Evolutionary conservation across 208 protist genomes (phyloP).

Genomic region (Naegleria lovaniensis): DNA sequence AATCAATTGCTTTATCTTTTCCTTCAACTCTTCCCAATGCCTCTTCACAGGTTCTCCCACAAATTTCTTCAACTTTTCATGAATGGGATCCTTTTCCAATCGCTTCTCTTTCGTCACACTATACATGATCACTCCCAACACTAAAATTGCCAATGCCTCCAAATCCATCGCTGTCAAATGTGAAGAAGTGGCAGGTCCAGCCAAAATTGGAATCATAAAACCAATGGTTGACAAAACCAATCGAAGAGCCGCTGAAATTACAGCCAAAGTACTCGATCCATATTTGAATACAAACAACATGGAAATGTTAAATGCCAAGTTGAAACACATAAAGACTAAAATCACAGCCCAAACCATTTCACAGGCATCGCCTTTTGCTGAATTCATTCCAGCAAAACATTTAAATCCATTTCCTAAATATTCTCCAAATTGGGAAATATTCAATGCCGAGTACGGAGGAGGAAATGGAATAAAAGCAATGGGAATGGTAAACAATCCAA

Average conservation of each 20-base stretch:
- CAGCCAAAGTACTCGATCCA: neutral
- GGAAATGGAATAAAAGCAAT: neutral
- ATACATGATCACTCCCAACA: neutral
- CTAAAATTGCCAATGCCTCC: neutral
- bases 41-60: too few relatives aligned
- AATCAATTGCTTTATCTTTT: too few relatives aligned
- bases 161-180: neutral
- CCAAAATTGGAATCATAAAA: neutral
- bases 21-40: too few relatives aligned
- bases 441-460: too few relatives aligned
- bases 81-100: neutral
- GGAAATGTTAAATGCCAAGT: neutral
- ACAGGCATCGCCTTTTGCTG: neutral
- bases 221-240: neutral
- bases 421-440: neutral
- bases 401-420: neutral
- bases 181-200: neutral
- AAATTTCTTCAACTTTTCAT: neutral
- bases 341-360: neutral
- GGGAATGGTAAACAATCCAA: neutral
- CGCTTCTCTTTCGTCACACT: neutral
- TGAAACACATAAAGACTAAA: neutral
- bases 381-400: neutral
- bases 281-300: neutral
- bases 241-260: neutral